phyloP scores from a whole-genome alignment of 148 eudicot genomes.

The Euryodendron excelsum region DNA sequence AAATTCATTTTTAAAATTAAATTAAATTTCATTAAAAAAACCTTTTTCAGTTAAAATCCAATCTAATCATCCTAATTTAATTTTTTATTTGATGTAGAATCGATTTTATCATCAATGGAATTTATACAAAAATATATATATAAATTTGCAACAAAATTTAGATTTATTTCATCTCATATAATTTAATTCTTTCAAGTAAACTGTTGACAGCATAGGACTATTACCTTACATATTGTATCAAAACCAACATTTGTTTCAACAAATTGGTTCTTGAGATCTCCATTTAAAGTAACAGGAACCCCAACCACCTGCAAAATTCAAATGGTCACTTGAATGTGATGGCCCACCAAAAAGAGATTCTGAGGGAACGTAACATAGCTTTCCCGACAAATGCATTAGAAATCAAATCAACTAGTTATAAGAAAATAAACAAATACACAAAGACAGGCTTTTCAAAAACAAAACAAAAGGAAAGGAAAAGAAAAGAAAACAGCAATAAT shows the following conservation, averaged over 20 bases:
- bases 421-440: too few species aligned
- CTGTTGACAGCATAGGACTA: not conserved
- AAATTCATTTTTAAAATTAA: not conserved
- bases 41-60: not conserved
- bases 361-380: not conserved
- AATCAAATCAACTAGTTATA: too few species aligned
- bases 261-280: constrained; percentile 62
- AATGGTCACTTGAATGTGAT: constrained; percentile 15
- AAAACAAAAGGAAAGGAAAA: too few species aligned
- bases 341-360: not conserved
- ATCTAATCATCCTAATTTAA: not conserved
- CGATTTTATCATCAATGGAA: not conserved
- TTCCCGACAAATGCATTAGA: not conserved
- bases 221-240: constrained; percentile 84
- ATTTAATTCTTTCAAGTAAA: not conserved
- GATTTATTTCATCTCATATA: not conserved
- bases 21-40: not conserved
- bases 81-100: not conserved
- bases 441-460: too few species aligned
- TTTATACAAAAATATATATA: not conserved
- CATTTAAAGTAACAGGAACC: constrained; percentile 84
- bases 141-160: too few species aligned
- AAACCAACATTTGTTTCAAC: constrained; percentile 60
- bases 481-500: not conserved
- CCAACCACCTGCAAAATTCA: constrained; percentile 77